These are phyloP conservation scores for Infundibulicybe gibba DNA, from an alignment of 768 basidiomycete species.

Conservation along the genomic window DNA sequence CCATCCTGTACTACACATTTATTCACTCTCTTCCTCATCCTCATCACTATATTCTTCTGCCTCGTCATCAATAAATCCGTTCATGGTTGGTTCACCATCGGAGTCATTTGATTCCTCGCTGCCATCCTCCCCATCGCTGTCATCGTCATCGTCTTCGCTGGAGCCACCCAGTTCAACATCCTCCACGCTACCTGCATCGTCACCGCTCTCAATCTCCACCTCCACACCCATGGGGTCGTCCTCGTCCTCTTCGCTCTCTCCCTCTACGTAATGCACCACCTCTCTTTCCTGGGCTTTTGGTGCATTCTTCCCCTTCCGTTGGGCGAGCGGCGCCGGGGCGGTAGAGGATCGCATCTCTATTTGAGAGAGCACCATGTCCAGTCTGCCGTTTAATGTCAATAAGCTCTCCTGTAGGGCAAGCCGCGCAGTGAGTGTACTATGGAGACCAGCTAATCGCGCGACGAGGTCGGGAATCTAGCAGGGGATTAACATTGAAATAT, in stretches of 20 bases:
- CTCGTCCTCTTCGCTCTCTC: slow-evolving; percentile 66
- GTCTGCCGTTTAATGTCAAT: slow-evolving; percentile 79
- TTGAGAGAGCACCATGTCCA: slow-evolving; percentile 93
- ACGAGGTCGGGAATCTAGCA: slow-evolving; percentile 90
- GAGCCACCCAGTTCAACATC: slow-evolving; percentile 72
- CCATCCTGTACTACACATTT: slow-evolving; percentile 12
- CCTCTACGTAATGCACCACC: slow-evolving; percentile 67
- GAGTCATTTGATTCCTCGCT: slow-evolving; percentile 40
- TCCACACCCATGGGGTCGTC: slow-evolving; percentile 54
- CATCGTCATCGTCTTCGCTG: slow-evolving; percentile 49
- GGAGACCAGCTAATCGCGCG: slow-evolving; percentile 78
- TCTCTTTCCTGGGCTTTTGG: slow-evolving; percentile 27
- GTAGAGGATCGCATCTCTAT: slow-evolving; percentile 84
- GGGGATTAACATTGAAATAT: slow-evolving; percentile 6
- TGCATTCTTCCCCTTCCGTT: slow-evolving; percentile 32
- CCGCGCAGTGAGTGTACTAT: slow-evolving; percentile 76
- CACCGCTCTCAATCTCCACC: slow-evolving; percentile 59
- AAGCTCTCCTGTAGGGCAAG: slow-evolving; percentile 82
- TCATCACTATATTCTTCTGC: slow-evolving; percentile 55
- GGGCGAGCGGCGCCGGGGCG: slow-evolving; percentile 52
- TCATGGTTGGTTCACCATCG: slow-evolving; percentile 37
- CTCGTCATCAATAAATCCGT: slow-evolving; percentile 61
- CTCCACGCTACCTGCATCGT: slow-evolving; percentile 74
- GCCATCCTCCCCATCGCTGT: slow-evolving; percentile 35
- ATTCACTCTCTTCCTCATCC: slow-evolving; percentile 54